Evolutionary conservation across 2,329 filamentous ascomycete genomes (phyloP), one percentile per base, ranked within the genome.

Genomic region (Thielaviopsis euricoi): DNA sequence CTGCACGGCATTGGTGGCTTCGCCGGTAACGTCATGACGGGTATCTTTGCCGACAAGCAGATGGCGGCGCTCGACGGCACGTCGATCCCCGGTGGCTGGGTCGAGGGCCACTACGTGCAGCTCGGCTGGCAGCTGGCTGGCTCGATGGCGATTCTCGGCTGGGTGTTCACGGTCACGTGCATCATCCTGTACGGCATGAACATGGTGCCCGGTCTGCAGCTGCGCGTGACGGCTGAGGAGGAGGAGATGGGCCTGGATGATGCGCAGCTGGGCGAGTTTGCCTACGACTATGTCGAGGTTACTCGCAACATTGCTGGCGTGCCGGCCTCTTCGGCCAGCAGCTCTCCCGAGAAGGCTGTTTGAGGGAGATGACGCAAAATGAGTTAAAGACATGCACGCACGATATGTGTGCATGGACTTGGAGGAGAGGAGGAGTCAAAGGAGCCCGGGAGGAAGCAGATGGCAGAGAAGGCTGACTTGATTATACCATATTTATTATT

Each of bases 1-100:
- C 87, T 93, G 71, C 89, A 95, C 79, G 88, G 81, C 66, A 74
- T 94, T 62, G 88, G 89, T 53, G 89, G 89, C 63, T 87, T 93
- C 63, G 77, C 85, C 59, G 89, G 89, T 55, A 86, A 94, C 65
- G 71, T 89, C 60, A 76, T 87, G 71, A 91, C 88, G 58, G 87
- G 83, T 62, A 72, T 91, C 62, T 89, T 91, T 67, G 86, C 80
- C 64, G 82, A 85, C 77, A 81, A 69, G 67, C 83, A 86, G 70
- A 86, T 90, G 63, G 82, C 87, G 56, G 76, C 77, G 57, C 82
- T 91, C 40, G 86, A 90, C 67, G 76, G 77, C 66, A 75, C 75
- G 54, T 70, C 68, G 56, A 75, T 75, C 56, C 67, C 73, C 53
- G 84, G 85, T 55, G 85, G 85, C 59, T 87, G 84, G 83, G 74